Percentiles rank a stretch among this genome's conserved stretches.
These are phyloP conservation scores for Starmerella davenportii DNA, from an alignment of 805 yeast species.

Conservation along the genomic window DNA sequence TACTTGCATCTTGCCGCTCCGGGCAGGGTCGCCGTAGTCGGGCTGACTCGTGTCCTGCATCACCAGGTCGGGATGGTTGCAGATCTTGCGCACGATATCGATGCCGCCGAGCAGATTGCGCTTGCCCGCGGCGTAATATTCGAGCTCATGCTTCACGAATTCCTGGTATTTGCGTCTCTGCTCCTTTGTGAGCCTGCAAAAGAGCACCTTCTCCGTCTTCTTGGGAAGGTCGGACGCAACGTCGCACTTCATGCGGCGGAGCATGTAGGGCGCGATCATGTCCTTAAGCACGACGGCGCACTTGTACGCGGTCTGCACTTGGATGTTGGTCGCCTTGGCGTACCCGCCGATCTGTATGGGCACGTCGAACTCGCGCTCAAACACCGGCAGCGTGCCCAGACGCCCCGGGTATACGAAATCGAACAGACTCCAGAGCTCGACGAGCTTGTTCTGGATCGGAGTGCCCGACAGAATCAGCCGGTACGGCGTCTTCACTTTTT, in stretches of 20 bases:
- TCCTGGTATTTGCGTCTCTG: constrained; percentile 61
- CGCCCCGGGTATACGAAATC: constrained; percentile 92
- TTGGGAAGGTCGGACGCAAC: constrained; percentile 91
- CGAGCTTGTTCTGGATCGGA: constrained; percentile 84
- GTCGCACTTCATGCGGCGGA: constrained; percentile 76
- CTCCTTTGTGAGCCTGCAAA: constrained; percentile 62
- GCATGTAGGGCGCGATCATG: constrained; percentile 70
- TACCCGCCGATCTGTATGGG: constrained; percentile 97
- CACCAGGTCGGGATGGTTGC: constrained; percentile 87
- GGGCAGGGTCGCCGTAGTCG: constrained; percentile 29
- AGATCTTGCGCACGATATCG: constrained; percentile 74
- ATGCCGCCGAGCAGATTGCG: constrained; percentile 77
- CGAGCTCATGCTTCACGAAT: constrained; percentile 53
- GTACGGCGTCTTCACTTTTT: constrained; percentile 67
- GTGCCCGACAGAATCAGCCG: constrained; percentile 85
- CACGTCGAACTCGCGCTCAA: constrained; percentile 75
- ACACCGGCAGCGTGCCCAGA: constrained; percentile 85
- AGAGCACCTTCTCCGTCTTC: constrained; percentile 83
- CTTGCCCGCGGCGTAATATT: constrained; percentile 53
- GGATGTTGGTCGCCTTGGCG: constrained; percentile 89
- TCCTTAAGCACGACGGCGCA: constrained; percentile 87
- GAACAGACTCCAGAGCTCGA: constrained; percentile 85
- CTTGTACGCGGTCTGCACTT: constrained; percentile 88
- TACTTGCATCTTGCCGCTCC: constrained; percentile 84
- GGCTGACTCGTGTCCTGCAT: constrained; percentile 27